These are phyloP conservation scores for Vitis rotundifolia DNA, from an alignment of 164 flowering plant genomes.

Conservation along the genomic window DNA sequence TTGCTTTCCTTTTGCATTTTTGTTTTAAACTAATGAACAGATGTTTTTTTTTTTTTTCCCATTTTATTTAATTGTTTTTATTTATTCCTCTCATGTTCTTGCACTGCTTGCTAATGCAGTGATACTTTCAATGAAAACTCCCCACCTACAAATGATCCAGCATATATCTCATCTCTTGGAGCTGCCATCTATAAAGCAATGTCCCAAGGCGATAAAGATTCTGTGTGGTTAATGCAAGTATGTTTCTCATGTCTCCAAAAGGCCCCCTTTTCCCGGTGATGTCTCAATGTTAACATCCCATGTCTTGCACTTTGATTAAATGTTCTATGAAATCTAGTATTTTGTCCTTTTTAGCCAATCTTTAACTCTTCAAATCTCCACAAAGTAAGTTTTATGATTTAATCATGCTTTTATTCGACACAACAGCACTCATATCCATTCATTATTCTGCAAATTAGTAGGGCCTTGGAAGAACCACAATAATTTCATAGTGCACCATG, in stretches of 20 bases:
- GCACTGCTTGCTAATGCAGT: constrained; percentile 37
- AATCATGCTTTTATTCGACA: no score
- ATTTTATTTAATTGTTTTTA: neutral
- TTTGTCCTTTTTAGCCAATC: no score
- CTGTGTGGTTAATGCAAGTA: constrained; percentile 99
- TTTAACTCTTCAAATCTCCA: no score
- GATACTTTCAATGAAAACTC: constrained; percentile 96
- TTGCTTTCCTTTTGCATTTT: neutral
- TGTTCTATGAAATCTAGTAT: no score
- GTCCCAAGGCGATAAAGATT: constrained; percentile 74
- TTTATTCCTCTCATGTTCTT: neutral
- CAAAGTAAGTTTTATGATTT: no score
- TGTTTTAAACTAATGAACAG: neutral
- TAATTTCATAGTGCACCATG: no score
- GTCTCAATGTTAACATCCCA: neutral
- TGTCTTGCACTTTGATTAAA: no score
- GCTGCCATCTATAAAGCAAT: constrained; percentile 88
- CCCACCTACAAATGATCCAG: constrained; percentile 87
- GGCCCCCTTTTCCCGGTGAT: neutral
- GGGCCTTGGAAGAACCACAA: no score
- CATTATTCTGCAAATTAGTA: no score
- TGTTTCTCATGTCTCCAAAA: constrained; percentile 13
- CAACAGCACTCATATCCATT: no score
- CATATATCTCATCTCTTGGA: constrained; percentile 84
- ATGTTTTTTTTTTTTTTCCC: neutral